Conservation (phyloP, 345 rosid genomes). For the Camelina laxa region DNA sequence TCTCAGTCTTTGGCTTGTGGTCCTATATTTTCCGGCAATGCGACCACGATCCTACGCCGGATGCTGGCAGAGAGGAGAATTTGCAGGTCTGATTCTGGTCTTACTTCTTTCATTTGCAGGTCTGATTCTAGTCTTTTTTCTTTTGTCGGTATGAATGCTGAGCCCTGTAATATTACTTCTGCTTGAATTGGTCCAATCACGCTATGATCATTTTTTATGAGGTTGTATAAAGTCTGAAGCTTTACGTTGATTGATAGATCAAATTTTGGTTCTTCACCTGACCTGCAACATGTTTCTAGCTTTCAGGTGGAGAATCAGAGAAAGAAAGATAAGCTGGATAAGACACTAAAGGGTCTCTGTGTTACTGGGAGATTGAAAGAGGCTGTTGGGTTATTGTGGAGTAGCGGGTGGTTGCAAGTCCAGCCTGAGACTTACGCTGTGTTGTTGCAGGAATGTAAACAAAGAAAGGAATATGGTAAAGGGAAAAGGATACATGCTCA, state of each 20-base stretch:
- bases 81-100: constrained; percentile 55
- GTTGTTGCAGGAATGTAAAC: constrained; percentile 72
- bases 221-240: constrained; percentile 10
- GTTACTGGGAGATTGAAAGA: constrained; percentile 61
- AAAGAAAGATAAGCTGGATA: constrained; percentile 49
- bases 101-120: constrained; percentile 4
- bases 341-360: constrained; percentile 48
- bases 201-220: constrained; percentile 9
- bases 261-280: constrained; percentile 21
- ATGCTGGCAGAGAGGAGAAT: constrained; percentile 57
- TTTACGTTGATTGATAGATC: not conserved
- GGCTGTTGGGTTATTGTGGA: constrained; percentile 65
- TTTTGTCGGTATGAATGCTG: not conserved
- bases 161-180: not conserved
- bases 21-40: constrained; percentile 76
- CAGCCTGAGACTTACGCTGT: constrained; percentile 53
- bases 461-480: constrained; percentile 48
- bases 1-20: constrained; percentile 45
- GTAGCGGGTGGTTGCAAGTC: constrained; percentile 42
- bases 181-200: not conserved
- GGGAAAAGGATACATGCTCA: constrained; percentile 75
- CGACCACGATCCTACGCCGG: constrained; percentile 72
- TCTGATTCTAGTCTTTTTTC: not conserved
- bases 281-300: constrained; percentile 41
- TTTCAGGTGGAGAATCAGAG: constrained; percentile 63